Conservation (phyloP, 1,284 basidiomycete genomes). For the Pisolithus thermaeus region DNA sequence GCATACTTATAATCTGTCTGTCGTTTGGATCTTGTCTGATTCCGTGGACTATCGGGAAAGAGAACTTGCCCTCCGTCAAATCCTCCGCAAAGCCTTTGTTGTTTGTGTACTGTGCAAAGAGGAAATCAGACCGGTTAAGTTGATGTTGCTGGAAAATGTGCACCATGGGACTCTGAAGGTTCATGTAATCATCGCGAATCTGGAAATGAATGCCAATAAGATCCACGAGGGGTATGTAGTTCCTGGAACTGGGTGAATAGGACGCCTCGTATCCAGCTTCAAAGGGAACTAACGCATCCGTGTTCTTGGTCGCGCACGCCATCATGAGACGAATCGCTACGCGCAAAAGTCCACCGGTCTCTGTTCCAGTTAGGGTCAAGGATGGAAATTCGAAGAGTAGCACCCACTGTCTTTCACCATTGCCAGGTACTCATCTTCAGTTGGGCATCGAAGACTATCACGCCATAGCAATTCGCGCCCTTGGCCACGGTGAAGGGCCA, state of each 20-base stretch:
- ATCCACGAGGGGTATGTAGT: conserved; percentile 89
- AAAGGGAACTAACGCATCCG: conserved; percentile 48
- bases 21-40: conserved; percentile 71
- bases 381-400: neutral
- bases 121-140: neutral
- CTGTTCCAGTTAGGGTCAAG: conserved; percentile 36
- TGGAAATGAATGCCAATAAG: conserved; percentile 93
- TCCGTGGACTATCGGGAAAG: conserved; percentile 91
- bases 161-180: conserved; percentile 80
- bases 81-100: conserved; percentile 97
- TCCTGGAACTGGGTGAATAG: conserved; percentile 38
- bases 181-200: conserved; percentile 96
- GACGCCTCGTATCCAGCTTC: neutral
- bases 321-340: conserved; percentile 95
- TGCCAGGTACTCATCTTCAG: conserved; percentile 75
- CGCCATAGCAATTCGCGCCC: conserved; percentile 79
- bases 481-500: conserved; percentile 77
- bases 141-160: conserved; percentile 8
- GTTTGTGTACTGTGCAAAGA: conserved; percentile 58
- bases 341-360: conserved; percentile 91
- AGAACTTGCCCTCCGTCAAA: conserved; percentile 94
- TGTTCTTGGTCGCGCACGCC: conserved; percentile 64
- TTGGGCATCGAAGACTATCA: conserved; percentile 73
- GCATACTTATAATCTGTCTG: conserved; percentile 77
- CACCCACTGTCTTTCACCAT: conserved; percentile 80